Evolutionary conservation across 2,329 filamentous ascomycete genomes (phyloP).

Genomic region (Apiospora malaysiana): DNA sequence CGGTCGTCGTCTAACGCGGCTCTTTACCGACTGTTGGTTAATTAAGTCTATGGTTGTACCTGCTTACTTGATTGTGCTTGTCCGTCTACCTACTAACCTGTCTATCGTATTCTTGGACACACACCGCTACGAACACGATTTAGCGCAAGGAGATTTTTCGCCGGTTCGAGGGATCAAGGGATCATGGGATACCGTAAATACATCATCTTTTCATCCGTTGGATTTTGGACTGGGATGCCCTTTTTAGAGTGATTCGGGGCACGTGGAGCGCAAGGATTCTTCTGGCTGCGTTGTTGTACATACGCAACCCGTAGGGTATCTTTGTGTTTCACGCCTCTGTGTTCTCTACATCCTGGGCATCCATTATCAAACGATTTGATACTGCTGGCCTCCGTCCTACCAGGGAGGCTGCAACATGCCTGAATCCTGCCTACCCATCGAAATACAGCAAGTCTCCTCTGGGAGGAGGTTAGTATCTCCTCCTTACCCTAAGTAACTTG

Average conservation of each 20-base stretch:
- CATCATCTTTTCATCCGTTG: background rate
- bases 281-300: conserved; percentile 8
- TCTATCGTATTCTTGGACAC: background rate
- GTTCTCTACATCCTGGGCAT: background rate
- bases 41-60: no score
- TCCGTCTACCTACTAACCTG: no score
- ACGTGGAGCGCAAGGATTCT: conserved; percentile 14
- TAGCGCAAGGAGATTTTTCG: conserved; percentile 10
- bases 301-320: background rate
- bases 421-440: background rate
- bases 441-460: background rate
- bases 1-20: conserved; percentile 3
- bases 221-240: background rate
- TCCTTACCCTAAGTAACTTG: background rate
- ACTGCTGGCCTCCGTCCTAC: background rate
- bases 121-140: conserved; percentile 3
- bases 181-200: background rate
- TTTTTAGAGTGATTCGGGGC: background rate
- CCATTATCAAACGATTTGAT: background rate
- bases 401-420: background rate
- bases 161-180: background rate
- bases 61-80: background rate
- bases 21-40: background rate
- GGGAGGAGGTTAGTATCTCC: background rate
- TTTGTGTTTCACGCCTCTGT: background rate